Conservation (phyloP, 495 filamentous ascomycete genomes). For the Podospora sp. region DNA sequence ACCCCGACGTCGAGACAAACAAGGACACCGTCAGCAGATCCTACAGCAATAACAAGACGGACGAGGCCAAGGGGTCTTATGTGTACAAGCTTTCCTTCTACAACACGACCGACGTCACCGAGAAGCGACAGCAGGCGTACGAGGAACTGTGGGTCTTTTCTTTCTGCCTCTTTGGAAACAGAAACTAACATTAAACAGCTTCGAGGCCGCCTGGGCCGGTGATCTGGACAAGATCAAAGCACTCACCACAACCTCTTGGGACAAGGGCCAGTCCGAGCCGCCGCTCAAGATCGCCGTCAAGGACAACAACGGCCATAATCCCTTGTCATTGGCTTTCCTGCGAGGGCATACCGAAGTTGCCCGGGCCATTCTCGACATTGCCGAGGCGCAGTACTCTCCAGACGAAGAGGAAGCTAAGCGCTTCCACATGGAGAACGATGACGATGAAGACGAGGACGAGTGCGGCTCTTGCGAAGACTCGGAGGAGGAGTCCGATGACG, state of each 20-base stretch:
- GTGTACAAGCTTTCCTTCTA: conserved; percentile 51
- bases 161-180: neutral
- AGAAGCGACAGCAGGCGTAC: conserved; percentile 56
- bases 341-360: conserved; percentile 64
- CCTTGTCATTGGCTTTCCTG: conserved; percentile 66
- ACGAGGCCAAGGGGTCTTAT: conserved; percentile 38
- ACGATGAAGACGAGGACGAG: conserved; percentile 19
- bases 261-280: conserved; percentile 46
- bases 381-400: conserved; percentile 63
- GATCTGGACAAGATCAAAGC: conserved; percentile 61
- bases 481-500: neutral
- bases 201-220: conserved; percentile 69
- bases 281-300: conserved; percentile 64
- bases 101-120: conserved; percentile 51
- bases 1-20: conserved; percentile 48
- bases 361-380: conserved; percentile 66
- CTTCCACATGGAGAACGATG: conserved; percentile 46
- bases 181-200: conserved; percentile 46
- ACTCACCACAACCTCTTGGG: conserved; percentile 49
- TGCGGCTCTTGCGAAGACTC: conserved; percentile 16
- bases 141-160: conserved; percentile 47
- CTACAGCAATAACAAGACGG: neutral
- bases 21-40: conserved; percentile 10
- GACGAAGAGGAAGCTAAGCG: conserved; percentile 45
- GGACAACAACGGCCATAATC: conserved; percentile 47